Evolutionary conservation across 495 filamentous ascomycete genomes (phyloP).

Genomic region (Aspergillus conjunctus): DNA sequence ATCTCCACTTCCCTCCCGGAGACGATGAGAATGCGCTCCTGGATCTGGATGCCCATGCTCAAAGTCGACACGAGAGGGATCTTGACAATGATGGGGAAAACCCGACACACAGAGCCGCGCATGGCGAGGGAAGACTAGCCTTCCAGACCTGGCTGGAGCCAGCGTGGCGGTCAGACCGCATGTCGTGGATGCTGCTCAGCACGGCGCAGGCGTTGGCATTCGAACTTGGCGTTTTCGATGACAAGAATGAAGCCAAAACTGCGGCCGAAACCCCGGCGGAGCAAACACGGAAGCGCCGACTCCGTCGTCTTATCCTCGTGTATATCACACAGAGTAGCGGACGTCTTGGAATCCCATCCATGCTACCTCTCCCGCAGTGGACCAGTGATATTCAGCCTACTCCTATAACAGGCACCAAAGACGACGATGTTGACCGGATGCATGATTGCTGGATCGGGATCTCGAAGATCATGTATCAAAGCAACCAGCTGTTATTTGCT

Average conservation of each 20-base stretch:
- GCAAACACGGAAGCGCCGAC: slow-evolving; percentile 73
- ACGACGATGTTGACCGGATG: slow-evolving; percentile 54
- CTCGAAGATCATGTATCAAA: slow-evolving; percentile 83
- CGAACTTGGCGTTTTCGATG: slow-evolving; percentile 93
- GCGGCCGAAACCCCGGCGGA: slow-evolving; percentile 62
- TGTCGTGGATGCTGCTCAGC: slow-evolving; percentile 98
- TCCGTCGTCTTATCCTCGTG: slow-evolving; percentile 82
- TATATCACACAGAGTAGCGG: slow-evolving; percentile 91
- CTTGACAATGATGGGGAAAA: slow-evolving; percentile 42
- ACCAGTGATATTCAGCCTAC: slow-evolving; percentile 53
- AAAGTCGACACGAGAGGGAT: slow-evolving; percentile 38
- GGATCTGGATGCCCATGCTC: slow-evolving; percentile 49
- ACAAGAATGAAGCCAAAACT: slow-evolving; percentile 57
- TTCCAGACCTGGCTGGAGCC: slow-evolving; percentile 96
- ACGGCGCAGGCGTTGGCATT: slow-evolving; percentile 87
- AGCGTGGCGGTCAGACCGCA: slow-evolving; percentile 92
- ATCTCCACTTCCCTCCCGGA: slow-evolving; percentile 91
- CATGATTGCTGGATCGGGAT: slow-evolving; percentile 92
- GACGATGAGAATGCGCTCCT: slow-evolving; percentile 71
- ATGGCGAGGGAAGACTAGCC: slow-evolving; percentile 56
- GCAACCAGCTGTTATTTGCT: slow-evolving; percentile 81
- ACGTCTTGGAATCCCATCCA: slow-evolving; percentile 89
- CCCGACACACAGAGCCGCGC: slow-evolving; percentile 33
- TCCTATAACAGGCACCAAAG: slow-evolving; percentile 29
- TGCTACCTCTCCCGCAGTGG: slow-evolving; percentile 69